Base-by-base conservation (phyloP, 306 rosid genomes). In the Benincasa hispida region DNA sequence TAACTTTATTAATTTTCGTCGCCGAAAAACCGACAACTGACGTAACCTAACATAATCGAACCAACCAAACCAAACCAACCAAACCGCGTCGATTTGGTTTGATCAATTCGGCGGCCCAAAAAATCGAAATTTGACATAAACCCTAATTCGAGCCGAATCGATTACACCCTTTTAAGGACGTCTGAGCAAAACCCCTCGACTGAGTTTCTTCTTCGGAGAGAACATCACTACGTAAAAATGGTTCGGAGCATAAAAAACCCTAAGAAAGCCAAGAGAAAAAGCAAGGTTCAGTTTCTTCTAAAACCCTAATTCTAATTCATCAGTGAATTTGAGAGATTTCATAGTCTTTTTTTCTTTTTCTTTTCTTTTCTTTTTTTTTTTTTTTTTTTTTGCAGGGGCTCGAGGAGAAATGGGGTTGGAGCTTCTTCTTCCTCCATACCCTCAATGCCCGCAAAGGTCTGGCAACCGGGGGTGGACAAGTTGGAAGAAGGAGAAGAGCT, bases 401-500 rank as follows among this genome's bases (percentile, higher is more conserved):
- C 87, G 19, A 86, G 79, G 19, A 86, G 79, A 80, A 85, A 85
- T 74, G 95, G 86, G 30, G 89, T 83, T 76, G 96, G 84, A 53
- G 77, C 98, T 67, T 85, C 91, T 35, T 87, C 96, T 8, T 87
- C 90, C 28, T 77, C 83, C 45, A 39, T 47, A 13, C 99, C 97
- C 3, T 77, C 91, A 5, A 68, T 81, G 77, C 97, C 97, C 3
- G 68, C 84, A 2, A 94, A 86, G 82, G 97, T 94, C 39, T 94
- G 97, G 97, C 96, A 89, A 77, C 99, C 99, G 2, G 99, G 97
- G 6, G 97, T 94, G 77, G 98, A 94, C 79, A 88, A 89, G 79
- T 78, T 91, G 84, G 99, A 91, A 84, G 99, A 94, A 82, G 97
- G 87, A 15, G 99, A 94, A 82, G 97, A 94, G 92, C 99, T 94